Base-by-base conservation (phyloP, 176 grass and related monocot genomes). In the Stipa capillata region DNA sequence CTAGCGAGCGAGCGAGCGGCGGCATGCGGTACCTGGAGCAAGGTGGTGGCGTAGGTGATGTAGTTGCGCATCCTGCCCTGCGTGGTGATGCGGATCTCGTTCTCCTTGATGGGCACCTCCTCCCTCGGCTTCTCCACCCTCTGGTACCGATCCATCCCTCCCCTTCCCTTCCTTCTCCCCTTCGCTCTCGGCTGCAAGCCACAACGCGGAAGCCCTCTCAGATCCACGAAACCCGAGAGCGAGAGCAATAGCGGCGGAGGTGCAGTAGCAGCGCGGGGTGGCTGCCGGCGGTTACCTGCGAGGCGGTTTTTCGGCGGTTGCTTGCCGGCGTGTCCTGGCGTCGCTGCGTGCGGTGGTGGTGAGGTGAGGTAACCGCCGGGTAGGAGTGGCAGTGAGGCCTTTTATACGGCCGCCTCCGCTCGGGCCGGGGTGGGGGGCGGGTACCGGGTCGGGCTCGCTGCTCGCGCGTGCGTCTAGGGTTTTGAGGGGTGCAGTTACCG, bases 51-150 rank as follows among this genome's bases (percentile, higher is more conserved):
- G 65, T 94, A 98, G 13, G 96, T 94, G 80, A 98, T 98, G 87
- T 98, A 94, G 87, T 89, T 98, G 84, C 96, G 96, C 96, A 95
- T 98, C 83, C 92, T 85, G 73, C 96, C 96, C 88, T 94, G 92
- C 54, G 96, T 94, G 75, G 93, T 98, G 74, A 98, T 95, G 68
- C 96, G 92, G 64, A 98, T 94, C 85, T 98, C 96, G 59, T 94
- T 95, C 82, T 98, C 96, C 88, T 98, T 98, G 77, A 98, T 98
- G 41, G 96, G 92, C 68, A 90, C 89, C 36, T 98, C 92, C 85
- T 98, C 96, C 92, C 92, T 85, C 21, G 90, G 96, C 81, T 91
- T 98, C 88, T 98, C 92, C 79, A 98, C 96, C 77, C 88, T 89
- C 60, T 94, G 89, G 87, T 99, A 99, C 79, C 96, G 92, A 76